These are phyloP conservation scores for Basipetospora chlamydospora DNA, from an alignment of 2,329 filamentous ascomycete genomes.

Conservation along the genomic window DNA sequence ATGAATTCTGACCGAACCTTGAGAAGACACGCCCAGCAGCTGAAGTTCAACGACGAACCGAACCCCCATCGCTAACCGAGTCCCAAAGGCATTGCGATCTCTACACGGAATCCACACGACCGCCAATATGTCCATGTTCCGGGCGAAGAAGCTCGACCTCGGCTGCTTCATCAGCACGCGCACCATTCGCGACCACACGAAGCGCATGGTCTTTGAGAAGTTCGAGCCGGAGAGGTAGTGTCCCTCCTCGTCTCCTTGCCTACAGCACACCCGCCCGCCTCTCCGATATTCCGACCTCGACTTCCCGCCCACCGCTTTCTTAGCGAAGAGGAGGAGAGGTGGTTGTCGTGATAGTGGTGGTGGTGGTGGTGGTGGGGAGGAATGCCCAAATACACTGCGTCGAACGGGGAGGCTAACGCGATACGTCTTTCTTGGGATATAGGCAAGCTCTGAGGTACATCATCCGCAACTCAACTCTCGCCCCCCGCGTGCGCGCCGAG, in stretches of 20 bases:
- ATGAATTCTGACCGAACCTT: too few relatives aligned
- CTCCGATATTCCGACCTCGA: too few relatives aligned
- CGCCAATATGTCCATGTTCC: slow-evolving; percentile 65
- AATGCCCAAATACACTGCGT: too few relatives aligned
- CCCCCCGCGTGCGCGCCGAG: slow-evolving; percentile 68
- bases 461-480: slow-evolving; percentile 80
- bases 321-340: neutral
- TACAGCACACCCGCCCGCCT: neutral
- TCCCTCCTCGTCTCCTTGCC: slow-evolving; percentile 18
- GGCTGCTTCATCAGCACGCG: slow-evolving; percentile 77
- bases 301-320: neutral
- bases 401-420: too few relatives aligned
- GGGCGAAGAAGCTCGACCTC: slow-evolving; percentile 79
- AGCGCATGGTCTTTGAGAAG: slow-evolving; percentile 82
- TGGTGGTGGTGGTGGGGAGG: too few relatives aligned
- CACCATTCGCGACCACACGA: slow-evolving; percentile 86
- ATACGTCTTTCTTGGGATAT: too few relatives aligned
- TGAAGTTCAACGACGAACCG: too few relatives aligned
- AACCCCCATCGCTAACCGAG: too few relatives aligned
- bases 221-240: slow-evolving; percentile 83
- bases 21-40: too few relatives aligned
- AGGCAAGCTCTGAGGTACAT: slow-evolving; percentile 91
- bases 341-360: too few relatives aligned
- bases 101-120: neutral
- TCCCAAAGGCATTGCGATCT: slow-evolving; percentile 1